Conservation (phyloP, 116 monocot species). For the Trichopus zeylanicus region DNA sequence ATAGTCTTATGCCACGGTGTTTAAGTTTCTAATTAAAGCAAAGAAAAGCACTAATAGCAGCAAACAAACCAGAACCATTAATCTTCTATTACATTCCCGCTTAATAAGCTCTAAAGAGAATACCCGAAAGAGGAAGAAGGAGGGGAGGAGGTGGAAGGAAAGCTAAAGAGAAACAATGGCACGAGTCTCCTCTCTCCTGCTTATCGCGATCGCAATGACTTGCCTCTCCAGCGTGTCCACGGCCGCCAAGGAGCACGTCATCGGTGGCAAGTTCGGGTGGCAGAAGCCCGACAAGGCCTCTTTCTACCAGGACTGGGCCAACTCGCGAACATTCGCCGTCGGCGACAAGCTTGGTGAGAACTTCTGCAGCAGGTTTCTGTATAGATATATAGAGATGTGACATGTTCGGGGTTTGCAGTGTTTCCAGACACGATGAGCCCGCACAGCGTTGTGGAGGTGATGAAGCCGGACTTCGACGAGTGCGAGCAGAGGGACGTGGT, state of each 20-base stretch:
- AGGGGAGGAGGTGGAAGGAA: too few species aligned
- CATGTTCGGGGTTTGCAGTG: neutral
- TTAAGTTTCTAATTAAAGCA: neutral
- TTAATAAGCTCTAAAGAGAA: too few species aligned
- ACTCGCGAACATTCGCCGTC: conserved; percentile 32
- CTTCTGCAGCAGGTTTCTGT: neutral
- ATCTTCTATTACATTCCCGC: neutral
- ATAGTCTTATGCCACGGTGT: neutral
- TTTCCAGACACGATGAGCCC: neutral
- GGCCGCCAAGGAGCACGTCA: conserved; percentile 37
- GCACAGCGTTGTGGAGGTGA: conserved; percentile 2
- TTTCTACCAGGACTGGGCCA: conserved; percentile 62
- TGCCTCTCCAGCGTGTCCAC: conserved; percentile 1
- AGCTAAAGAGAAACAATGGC: neutral
- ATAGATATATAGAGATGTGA: too few species aligned
- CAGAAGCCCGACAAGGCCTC: conserved; percentile 39
- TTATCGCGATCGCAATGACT: neutral
- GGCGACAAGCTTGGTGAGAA: conserved; percentile 54
- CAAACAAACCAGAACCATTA: neutral
- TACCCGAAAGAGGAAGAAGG: too few species aligned
- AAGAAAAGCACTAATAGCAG: too few species aligned
- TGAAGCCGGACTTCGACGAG: neutral
- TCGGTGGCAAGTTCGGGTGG: conserved; percentile 63
- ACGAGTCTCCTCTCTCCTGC: neutral
- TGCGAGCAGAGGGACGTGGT: neutral